Percentiles rank a stretch among this genome's conserved stretches.
Conservation (phyloP, 768 basidiomycete genomes). For the Hypholoma fasciculare region DNA sequence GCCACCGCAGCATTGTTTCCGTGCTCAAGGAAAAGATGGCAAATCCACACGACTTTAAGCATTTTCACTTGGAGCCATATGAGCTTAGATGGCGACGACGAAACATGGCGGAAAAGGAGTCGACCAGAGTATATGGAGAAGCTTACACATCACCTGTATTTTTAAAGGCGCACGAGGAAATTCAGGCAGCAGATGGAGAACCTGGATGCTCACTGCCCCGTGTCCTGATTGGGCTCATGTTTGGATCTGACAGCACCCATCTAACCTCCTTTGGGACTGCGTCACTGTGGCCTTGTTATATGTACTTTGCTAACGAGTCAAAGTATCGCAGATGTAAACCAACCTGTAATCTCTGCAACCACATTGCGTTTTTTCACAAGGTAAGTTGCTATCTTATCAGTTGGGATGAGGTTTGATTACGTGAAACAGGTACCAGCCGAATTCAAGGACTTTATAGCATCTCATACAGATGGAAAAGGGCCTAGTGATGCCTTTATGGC, state of each 20-base stretch:
- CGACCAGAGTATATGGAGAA: too few relatives aligned
- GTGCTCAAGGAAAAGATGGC: too few relatives aligned
- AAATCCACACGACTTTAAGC: too few relatives aligned
- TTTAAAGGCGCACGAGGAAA: not conserved
- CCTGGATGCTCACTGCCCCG: not conserved
- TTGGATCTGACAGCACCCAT: not conserved
- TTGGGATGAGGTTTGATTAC: too few relatives aligned
- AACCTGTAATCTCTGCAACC: not conserved
- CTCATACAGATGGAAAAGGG: not conserved
- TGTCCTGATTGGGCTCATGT: not conserved
- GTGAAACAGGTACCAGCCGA: too few relatives aligned
- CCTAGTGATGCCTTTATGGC: not conserved
- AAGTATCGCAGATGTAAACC: constrained; percentile 1
- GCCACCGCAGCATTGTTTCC: too few relatives aligned
- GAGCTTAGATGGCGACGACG: too few relatives aligned
- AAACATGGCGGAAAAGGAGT: too few relatives aligned
- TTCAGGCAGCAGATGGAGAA: not conserved
- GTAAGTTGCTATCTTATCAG: too few relatives aligned
- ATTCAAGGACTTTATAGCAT: too few relatives aligned
- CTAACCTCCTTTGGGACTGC: not conserved
- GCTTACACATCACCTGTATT: too few relatives aligned
- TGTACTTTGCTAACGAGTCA: not conserved
- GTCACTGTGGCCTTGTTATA: not conserved
- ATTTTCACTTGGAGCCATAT: too few relatives aligned
- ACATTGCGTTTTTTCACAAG: not conserved